A percentile compares a stretch with the other conserved stretches of the same genome.
Conservation (phyloP, 768 basidiomycete genomes). For the Tubosaeta sp. region DNA sequence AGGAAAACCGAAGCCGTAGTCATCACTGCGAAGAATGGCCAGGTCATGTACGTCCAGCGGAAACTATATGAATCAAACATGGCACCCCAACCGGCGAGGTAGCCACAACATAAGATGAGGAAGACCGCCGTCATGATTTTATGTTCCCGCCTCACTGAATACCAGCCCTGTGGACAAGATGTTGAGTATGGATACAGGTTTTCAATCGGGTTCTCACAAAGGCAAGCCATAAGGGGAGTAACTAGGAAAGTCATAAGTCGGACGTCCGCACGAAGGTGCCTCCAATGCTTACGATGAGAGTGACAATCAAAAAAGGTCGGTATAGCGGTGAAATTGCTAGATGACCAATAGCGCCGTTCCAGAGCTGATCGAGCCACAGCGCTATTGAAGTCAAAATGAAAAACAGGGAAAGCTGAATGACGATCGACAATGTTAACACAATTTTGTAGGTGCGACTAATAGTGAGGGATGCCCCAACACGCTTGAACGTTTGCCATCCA, state of each 20-base stretch:
- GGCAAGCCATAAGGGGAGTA: conserved; percentile 68
- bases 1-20: conserved; percentile 54
- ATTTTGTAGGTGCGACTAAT: conserved; percentile 76
- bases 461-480: conserved; percentile 67
- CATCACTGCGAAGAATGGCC: conserved; percentile 71
- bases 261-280: not conserved
- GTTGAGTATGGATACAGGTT: not conserved
- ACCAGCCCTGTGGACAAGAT: conserved; percentile 55
- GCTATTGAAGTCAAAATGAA: conserved; percentile 68
- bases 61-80: conserved; percentile 74
- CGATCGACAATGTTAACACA: conserved; percentile 64
- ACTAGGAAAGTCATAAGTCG: conserved; percentile 31
- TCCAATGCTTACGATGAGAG: conserved; percentile 50
- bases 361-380: conserved; percentile 75
- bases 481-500: conserved; percentile 88
- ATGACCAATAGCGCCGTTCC: conserved; percentile 59
- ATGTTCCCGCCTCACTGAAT: conserved; percentile 64
- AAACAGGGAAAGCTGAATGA: conserved; percentile 73
- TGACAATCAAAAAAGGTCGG: conserved; percentile 50
- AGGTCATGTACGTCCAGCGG: conserved; percentile 70
- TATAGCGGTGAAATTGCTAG: conserved; percentile 48
- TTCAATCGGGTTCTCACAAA: conserved; percentile 34
- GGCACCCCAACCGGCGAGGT: conserved; percentile 64
- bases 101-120: conserved; percentile 53
- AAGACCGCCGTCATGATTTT: conserved; percentile 58